phyloP scores from a whole-genome alignment of 2,329 filamentous ascomycete genomes.

The Claviceps sorghi region DNA sequence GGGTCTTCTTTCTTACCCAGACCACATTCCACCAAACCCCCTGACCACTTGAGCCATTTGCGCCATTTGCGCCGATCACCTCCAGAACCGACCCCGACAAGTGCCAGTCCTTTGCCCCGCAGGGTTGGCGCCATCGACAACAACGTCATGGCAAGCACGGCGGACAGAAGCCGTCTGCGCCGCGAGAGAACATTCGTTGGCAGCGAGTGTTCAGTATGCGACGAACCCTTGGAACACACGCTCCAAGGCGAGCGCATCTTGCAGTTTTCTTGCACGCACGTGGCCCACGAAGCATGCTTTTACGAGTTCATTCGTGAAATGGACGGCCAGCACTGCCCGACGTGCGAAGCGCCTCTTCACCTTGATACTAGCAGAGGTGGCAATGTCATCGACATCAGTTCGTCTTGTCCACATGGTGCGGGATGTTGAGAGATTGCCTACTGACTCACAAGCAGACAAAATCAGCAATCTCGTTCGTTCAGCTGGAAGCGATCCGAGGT shows the following conservation, averaged over 20 bases:
- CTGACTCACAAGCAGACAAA: conserved; percentile 52
- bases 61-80: conserved; percentile 20
- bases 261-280: conserved; percentile 92
- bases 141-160: conserved; percentile 28
- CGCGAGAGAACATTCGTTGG: conserved; percentile 92
- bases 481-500: conserved; percentile 48
- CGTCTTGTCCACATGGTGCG: conserved; percentile 10
- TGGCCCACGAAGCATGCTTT: conserved; percentile 95
- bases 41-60: conserved; percentile 14
- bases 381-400: conserved; percentile 84
- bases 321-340: conserved; percentile 85
- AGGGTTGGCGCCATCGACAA: conserved; percentile 25
- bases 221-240: conserved; percentile 92
- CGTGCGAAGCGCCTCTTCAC: conserved; percentile 81
- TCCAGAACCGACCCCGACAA: conserved; percentile 19
- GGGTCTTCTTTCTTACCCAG: not conserved
- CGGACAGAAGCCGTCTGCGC: conserved; percentile 64
- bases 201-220: conserved; percentile 87
- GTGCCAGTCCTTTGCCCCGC: conserved; percentile 17
- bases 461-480: conserved; percentile 85
- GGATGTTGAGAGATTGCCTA: conserved; percentile 10
- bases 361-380: conserved; percentile 86
- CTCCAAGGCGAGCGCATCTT: conserved; percentile 85
- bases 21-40: conserved; percentile 14
- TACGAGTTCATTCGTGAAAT: conserved; percentile 96